Evolutionary conservation across 805 yeast species (phyloP).

Genomic region (Metschnikowia colocasiae): DNA sequence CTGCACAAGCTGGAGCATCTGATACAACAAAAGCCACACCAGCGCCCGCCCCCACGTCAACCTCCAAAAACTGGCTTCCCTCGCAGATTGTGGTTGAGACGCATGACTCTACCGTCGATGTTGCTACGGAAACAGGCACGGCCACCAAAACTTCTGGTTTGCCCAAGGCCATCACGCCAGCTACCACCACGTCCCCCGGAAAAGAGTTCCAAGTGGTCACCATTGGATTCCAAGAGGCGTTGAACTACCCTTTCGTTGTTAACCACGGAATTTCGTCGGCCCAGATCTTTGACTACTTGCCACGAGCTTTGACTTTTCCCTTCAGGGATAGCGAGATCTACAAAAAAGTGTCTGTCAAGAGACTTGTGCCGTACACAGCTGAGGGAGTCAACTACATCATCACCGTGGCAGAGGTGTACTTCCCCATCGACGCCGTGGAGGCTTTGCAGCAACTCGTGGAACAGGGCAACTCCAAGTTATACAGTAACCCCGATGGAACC

Average conservation of each 20-base stretch:
- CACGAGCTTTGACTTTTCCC: constrained; percentile 65
- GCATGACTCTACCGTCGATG: constrained; percentile 1
- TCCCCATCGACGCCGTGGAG: constrained; percentile 54
- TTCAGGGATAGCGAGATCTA: constrained; percentile 34
- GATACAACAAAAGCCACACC: no score
- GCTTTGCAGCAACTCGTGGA: constrained; percentile 49
- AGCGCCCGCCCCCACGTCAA: no score
- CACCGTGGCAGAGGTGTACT: constrained; percentile 84
- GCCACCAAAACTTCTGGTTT: constrained; percentile 44
- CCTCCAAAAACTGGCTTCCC: constrained; percentile 31
- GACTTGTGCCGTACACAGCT: constrained; percentile 73
- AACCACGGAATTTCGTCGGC: constrained; percentile 71
- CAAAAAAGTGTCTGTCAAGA: constrained; percentile 53
- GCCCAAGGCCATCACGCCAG: constrained; percentile 80
- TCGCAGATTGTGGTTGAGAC: constrained; percentile 28
- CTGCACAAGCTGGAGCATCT: no score
- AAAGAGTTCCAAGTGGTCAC: constrained; percentile 52
- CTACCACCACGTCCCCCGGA: constrained; percentile 45
- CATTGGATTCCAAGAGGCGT: constrained; percentile 71
- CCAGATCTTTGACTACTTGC: constrained; percentile 80
- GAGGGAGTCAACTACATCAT: constrained; percentile 55
- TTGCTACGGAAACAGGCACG: constrained; percentile 15
- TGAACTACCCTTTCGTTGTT: constrained; percentile 84
- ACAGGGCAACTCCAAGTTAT: constrained; percentile 54
- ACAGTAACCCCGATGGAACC: constrained; percentile 54